These are phyloP conservation scores for Histomonas meleagridis DNA, from an alignment of 208 protist species.

Conservation along the genomic window DNA sequence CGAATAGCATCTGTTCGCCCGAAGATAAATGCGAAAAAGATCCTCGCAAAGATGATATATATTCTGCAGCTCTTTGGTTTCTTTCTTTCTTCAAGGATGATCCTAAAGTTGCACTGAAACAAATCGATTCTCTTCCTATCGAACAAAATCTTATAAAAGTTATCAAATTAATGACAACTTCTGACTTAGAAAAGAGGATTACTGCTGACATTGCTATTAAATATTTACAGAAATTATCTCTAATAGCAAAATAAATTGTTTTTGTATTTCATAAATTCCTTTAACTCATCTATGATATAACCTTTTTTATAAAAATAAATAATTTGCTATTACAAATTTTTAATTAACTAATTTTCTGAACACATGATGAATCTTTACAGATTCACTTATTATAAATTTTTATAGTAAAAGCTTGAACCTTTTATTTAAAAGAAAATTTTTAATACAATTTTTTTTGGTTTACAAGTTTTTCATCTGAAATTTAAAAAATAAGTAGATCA, in stretches of 20 bases:
- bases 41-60: neutral
- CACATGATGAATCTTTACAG: no score
- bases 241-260: no score
- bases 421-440: no score
- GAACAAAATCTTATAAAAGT: neutral
- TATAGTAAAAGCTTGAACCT: no score
- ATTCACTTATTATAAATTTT: no score
- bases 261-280: no score
- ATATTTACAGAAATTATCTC: neutral
- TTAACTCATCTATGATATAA: no score
- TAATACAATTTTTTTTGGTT: no score
- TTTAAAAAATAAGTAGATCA: neutral
- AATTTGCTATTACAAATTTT: no score
- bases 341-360: no score
- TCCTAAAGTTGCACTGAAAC: neutral
- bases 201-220: neutral
- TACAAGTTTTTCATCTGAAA: no score
- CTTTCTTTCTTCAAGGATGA: neutral
- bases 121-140: neutral
- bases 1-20: neutral
- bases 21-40: neutral
- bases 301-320: no score
- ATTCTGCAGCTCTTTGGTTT: slow-evolving; percentile 23
- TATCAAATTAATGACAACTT: neutral
- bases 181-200: neutral